Evolutionary conservation across 352 stramenopile species (phyloP).

Genomic region (Pythium plurisporium): DNA sequence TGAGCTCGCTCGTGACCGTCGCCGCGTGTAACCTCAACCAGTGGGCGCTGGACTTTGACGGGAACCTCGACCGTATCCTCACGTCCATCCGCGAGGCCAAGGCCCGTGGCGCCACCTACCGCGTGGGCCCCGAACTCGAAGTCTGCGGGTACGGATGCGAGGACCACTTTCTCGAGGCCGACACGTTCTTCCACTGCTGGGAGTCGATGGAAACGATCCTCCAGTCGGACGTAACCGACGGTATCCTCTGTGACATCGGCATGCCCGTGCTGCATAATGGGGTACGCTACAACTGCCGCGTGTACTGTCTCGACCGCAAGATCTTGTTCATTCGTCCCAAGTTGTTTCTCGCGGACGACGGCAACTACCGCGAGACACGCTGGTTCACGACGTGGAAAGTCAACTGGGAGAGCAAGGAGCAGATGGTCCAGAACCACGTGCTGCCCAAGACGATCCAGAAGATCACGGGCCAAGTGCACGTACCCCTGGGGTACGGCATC

Average conservation of each 20-base stretch:
- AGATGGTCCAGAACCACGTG: constrained; percentile 67
- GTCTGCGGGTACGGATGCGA: constrained; percentile 98
- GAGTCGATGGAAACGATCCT: constrained; percentile 91
- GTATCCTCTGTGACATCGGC: constrained; percentile 97
- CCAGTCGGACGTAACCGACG: constrained; percentile 83
- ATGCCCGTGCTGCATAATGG: constrained; percentile 96
- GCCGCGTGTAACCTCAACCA: constrained; percentile 99
- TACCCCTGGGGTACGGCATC: constrained; percentile 80
- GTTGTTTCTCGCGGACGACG: constrained; percentile 94
- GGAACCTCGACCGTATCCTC: constrained; percentile 93
- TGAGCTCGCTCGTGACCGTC: constrained; percentile 90
- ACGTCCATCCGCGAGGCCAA: constrained; percentile 89
- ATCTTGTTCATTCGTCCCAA: constrained; percentile 95
- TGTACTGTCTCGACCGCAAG: constrained; percentile 92
- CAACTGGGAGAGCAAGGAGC: constrained; percentile 27
- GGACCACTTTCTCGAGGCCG: constrained; percentile 98
- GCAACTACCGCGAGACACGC: constrained; percentile 97
- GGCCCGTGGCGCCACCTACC: constrained; percentile 80
- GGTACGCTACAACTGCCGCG: constrained; percentile 97
- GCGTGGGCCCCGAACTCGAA: constrained; percentile 97
- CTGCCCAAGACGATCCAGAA: constrained; percentile 83
- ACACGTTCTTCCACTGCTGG: constrained; percentile 98
- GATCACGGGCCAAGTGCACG: constrained; percentile 64
- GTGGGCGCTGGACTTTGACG: constrained; percentile 98
- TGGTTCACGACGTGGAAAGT: constrained; percentile 90